These are phyloP conservation scores for Acanthamoeba royreba DNA, from an alignment of 208 protist species.

Conservation along the genomic window DNA sequence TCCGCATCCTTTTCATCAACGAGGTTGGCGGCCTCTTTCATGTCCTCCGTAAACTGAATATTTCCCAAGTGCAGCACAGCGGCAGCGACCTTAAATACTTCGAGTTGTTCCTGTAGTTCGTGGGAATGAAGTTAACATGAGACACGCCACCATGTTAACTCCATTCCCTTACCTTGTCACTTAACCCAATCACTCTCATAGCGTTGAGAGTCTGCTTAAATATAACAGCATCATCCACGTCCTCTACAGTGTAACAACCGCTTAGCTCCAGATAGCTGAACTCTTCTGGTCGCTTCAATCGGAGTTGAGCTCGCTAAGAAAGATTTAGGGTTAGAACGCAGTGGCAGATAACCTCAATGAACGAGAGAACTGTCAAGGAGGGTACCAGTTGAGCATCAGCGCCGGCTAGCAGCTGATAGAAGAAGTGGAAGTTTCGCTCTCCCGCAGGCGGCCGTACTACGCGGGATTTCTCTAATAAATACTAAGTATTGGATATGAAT, in stretches of 20 bases:
- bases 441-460: slow-evolving; percentile 75
- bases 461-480: slow-evolving; percentile 82
- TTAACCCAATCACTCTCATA: neutral
- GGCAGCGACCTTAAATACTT: slow-evolving; percentile 83
- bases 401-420: slow-evolving; percentile 72
- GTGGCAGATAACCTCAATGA: neutral
- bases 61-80: slow-evolving; percentile 91
- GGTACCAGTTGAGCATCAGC: too few species aligned
- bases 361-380: too few species aligned
- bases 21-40: neutral
- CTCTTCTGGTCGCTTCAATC: slow-evolving; percentile 47
- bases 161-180: neutral
- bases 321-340: too few species aligned
- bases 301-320: too few species aligned
- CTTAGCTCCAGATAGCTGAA: slow-evolving; percentile 80
- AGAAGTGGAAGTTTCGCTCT: slow-evolving; percentile 89
- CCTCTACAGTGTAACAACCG: slow-evolving; percentile 60
- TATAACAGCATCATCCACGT: slow-evolving; percentile 80
- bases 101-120: slow-evolving; percentile 12
- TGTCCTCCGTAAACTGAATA: slow-evolving; percentile 76
- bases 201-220: slow-evolving; percentile 65
- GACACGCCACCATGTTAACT: neutral
- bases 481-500: too few species aligned
- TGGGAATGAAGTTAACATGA: too few species aligned
- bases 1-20: neutral